phyloP scores from a whole-genome alignment of 805 yeast genomes.

The Saccharomycopsis capsularis region DNA sequence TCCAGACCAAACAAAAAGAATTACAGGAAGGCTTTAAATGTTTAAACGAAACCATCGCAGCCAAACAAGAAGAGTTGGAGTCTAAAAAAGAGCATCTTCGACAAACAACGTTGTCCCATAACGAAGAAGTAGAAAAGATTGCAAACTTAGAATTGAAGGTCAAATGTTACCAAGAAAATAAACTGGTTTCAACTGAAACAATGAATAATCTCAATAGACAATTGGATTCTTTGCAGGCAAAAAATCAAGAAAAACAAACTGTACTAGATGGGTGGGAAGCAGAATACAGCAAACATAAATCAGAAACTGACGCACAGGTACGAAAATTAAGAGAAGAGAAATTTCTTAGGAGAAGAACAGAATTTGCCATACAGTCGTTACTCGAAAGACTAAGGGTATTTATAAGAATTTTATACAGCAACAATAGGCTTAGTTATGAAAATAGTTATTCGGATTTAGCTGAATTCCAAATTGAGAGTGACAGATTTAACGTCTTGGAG shows the following conservation, averaged over 20 bases:
- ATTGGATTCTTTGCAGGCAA: not conserved
- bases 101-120: not conserved
- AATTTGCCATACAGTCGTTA: slow-evolving; percentile 10
- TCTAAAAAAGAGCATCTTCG: not conserved
- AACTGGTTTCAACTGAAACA: not conserved
- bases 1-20: too few species aligned
- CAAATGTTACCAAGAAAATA: not conserved
- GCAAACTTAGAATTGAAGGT: slow-evolving; percentile 4
- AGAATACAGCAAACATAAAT: not conserved
- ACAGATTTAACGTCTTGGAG: not conserved
- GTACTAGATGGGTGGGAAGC: slow-evolving; percentile 4
- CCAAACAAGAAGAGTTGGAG: not conserved
- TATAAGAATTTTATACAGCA: not conserved
- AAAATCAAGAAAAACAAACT: not conserved
- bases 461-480: not conserved
- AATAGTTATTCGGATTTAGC: not conserved
- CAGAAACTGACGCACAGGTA: not conserved
- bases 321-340: slow-evolving; percentile 1
- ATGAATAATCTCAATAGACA: not conserved
- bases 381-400: slow-evolving; percentile 9
- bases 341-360: slow-evolving; percentile 2
- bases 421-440: not conserved
- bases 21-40: too few species aligned
- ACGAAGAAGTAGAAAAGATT: not conserved
- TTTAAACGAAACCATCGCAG: not conserved